Evolutionary conservation across 805 yeast species (phyloP).

Genomic region (Teunomyces atbi): DNA sequence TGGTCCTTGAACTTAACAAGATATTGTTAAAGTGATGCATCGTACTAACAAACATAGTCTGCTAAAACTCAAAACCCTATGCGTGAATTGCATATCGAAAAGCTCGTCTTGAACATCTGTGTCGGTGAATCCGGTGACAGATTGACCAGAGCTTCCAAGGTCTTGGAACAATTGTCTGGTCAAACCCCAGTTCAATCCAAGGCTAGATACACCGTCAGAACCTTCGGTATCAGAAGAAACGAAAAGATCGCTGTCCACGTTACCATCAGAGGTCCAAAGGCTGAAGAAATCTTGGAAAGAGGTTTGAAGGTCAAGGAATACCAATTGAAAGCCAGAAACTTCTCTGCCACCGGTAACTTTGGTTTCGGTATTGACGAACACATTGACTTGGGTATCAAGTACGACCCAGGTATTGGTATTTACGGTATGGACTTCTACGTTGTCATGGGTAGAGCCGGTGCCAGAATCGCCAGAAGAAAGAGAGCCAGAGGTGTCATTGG

Average conservation of each 20-base stretch:
- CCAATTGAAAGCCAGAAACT: constrained; percentile 92
- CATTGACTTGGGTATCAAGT: constrained; percentile 99
- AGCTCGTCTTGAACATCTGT: constrained; percentile 98
- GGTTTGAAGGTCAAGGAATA: constrained; percentile 99
- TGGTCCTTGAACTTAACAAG: not conserved
- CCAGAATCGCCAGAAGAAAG: constrained; percentile 98
- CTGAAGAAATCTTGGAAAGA: constrained; percentile 98
- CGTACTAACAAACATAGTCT: constrained; percentile 20
- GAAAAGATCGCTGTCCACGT: constrained; percentile 99
- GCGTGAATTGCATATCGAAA: constrained; percentile 99
- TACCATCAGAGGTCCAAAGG: constrained; percentile 98
- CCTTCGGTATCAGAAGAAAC: constrained; percentile 99
- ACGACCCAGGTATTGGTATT: constrained; percentile 99
- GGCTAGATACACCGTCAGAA: constrained; percentile 99
- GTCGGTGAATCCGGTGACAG: constrained; percentile 99
- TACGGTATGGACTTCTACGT: constrained; percentile 99
- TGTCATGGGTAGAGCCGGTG: constrained; percentile 99
- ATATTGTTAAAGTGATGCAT: not conserved
- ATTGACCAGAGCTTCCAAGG: constrained; percentile 99
- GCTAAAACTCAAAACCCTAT: constrained; percentile 77
- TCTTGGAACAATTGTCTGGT: constrained; percentile 99
- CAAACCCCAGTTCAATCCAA: constrained; percentile 99
- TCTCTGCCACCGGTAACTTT: constrained; percentile 99
- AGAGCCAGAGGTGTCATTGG: constrained; percentile 87
- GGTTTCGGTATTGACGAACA: constrained; percentile 99